Evolutionary conservation across 2,329 filamentous ascomycete species (phyloP).

Genomic region (Paraphoma chrysanthemicola): DNA sequence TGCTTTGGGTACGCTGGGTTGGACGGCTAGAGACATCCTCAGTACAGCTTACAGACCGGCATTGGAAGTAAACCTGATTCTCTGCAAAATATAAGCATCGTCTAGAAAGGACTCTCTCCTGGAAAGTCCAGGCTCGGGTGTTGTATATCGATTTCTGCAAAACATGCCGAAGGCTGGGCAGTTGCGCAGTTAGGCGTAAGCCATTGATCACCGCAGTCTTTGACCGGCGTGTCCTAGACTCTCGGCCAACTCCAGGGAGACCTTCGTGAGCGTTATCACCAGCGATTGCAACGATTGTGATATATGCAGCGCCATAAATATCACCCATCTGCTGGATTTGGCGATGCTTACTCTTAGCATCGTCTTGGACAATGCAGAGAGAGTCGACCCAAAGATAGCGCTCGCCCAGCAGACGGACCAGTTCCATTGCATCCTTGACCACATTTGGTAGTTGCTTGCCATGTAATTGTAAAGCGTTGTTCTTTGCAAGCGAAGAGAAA

Average conservation of each 20-base stretch:
- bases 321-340: conserved; percentile 5
- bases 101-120: background rate
- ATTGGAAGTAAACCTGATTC: background rate
- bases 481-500: background rate
- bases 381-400: conserved; percentile 7
- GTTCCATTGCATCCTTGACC: background rate
- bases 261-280: background rate
- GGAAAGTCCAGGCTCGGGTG: background rate
- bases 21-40: background rate
- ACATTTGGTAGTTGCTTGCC: background rate
- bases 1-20: background rate
- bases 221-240: background rate
- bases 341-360: background rate
- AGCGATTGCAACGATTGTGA: background rate
- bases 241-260: background rate
- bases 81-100: background rate
- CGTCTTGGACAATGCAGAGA: conserved; percentile 7
- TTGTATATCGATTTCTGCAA: background rate
- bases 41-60: background rate
- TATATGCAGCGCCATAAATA: background rate
- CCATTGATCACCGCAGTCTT: background rate
- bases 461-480: background rate
- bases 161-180: background rate
- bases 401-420: background rate
- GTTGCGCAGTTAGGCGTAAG: background rate